These are phyloP conservation scores for Cystobasidium slooffiae DNA, from an alignment of 1,284 basidiomycete species.

Conservation along the genomic window DNA sequence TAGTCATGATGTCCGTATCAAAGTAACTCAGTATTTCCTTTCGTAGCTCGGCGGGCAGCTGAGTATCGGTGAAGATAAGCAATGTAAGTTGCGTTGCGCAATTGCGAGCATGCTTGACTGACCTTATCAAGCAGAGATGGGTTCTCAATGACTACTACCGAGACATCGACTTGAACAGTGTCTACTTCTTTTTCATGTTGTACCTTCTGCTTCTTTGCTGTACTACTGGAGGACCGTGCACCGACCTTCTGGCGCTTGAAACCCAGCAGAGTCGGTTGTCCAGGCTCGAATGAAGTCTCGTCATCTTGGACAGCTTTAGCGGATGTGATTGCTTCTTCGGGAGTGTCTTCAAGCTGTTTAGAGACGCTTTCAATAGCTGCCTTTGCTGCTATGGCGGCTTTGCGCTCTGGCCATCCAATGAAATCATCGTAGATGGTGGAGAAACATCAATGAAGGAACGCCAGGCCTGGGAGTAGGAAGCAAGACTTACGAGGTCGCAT, in stretches of 20 bases:
- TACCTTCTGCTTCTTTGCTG: not conserved
- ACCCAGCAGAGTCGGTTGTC: not conserved
- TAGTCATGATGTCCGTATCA: not conserved
- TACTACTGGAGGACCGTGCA: not conserved
- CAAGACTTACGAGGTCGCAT: no score
- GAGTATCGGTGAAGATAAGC: not conserved
- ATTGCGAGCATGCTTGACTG: no score
- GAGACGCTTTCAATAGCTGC: slow-evolving; percentile 1
- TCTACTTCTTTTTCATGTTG: not conserved
- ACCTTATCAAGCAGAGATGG: no score
- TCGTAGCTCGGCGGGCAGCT: slow-evolving; percentile 1
- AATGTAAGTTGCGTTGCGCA: no score
- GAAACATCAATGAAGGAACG: not conserved
- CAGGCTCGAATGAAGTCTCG: not conserved
- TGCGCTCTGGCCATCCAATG: not conserved
- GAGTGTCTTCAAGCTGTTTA: not conserved
- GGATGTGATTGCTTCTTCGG: no score
- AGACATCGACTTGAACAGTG: not conserved
- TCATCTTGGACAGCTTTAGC: not conserved
- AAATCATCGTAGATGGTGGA: not conserved
- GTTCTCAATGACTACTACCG: not conserved
- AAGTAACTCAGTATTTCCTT: not conserved
- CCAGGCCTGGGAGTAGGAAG: not conserved
- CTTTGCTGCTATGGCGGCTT: slow-evolving; percentile 1
- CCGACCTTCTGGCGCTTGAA: not conserved